Evolutionary conservation across 176 grass and related monocot species (phyloP), one percentile per base, ranked within the genome.

Genomic region (Ensete glaucum): DNA sequence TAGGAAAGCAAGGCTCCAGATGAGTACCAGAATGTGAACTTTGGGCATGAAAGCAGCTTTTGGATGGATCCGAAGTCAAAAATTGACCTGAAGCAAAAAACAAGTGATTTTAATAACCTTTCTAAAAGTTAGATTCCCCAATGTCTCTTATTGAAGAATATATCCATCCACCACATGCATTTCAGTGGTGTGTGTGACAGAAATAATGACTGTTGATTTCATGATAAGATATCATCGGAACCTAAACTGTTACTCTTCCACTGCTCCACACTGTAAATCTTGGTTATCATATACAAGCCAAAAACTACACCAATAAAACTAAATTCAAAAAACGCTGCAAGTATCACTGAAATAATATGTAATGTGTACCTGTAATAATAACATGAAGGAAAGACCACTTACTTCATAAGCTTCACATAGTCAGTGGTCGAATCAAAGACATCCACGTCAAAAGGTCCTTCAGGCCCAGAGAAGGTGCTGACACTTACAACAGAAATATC

Each of bases 351-450:
- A 63, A 63, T 11, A 10, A 63, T 24, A 23, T 21, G 9, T 22
- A 63, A 63, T 20, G 22, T 63, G 1, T 23, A 63, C n/a, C 19
- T 9, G 0, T 1, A 63, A 22, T 21, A 69, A 13, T 21, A 11
- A 73, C 50, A 6, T 17, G 29, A 89, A n/a, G 15, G 12, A 78
- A 76, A 50, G n/a, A 13, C 8, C 11, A 80, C 57, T 64, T 88
- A 99, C 95, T 99, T 99, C 95, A 99, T 99, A 71, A 99, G 74
- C 60, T 94, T 99, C 68, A 94, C 85, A 80, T 99, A 99, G 69
- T 99, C 88, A 75, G 76, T 78, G 80, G 86, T 85, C 52, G 95
- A 94, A 82, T 99, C 95, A 65, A 99, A 94, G 52, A 99, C 88
- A 82, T 99, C 95, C 0, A 99, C 90, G 77, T 91, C 86, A 84